Evolutionary conservation across 768 basidiomycete species (phyloP).

Genomic region (Leccinum ochraceum): DNA sequence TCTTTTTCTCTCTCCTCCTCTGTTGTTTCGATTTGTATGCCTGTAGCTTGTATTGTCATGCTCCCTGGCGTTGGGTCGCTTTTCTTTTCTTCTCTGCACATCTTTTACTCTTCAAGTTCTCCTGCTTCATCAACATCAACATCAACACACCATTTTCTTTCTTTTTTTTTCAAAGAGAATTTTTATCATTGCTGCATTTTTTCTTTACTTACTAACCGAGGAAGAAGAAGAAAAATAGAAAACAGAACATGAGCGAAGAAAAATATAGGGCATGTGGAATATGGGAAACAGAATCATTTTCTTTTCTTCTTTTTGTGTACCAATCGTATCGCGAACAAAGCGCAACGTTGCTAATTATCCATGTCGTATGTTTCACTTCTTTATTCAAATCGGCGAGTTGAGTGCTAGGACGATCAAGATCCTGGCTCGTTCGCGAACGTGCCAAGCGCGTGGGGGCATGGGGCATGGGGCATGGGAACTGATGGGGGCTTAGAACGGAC

Average conservation of each 20-base stretch:
- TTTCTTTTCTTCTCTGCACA: conserved; percentile 9
- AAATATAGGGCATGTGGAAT: background rate
- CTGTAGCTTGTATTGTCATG: conserved; percentile 27
- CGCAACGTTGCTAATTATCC: background rate
- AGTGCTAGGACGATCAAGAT: background rate
- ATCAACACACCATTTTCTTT: background rate
- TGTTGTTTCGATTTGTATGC: conserved; percentile 25
- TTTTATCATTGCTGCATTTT: background rate
- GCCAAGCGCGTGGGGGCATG: background rate
- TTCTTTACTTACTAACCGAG: background rate
- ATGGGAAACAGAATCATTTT: background rate
- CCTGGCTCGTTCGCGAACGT: background rate
- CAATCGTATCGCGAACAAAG: background rate
- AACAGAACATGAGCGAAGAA: background rate
- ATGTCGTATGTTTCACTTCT: background rate
- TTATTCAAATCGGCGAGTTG: background rate
- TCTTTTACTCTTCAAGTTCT: background rate
- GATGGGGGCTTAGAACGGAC: background rate
- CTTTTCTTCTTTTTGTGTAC: background rate
- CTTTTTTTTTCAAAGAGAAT: conserved; percentile 1
- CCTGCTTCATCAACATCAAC: conserved; percentile 14
- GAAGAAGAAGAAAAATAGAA: background rate
- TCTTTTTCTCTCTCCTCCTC: conserved; percentile 3
- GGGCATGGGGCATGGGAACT: background rate
- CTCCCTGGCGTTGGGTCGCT: conserved; percentile 3